Evolutionary conservation across 2,329 filamentous ascomycete species (phyloP).

Genomic region (Ophiostoma pallidulum): DNA sequence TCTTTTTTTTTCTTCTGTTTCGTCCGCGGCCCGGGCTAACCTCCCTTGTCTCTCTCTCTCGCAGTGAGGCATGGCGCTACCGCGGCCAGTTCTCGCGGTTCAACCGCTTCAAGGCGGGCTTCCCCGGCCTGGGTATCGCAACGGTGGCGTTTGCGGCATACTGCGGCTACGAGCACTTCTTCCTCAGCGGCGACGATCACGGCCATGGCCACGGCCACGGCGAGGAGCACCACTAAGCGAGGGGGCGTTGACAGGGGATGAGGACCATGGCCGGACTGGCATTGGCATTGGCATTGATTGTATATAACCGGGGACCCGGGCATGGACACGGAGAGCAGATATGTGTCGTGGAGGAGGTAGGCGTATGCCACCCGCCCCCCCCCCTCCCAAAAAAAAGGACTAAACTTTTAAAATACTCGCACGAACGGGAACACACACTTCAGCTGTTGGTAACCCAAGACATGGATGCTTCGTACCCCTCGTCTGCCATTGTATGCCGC

Average conservation of each 20-base stretch:
- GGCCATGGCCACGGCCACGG: slow-evolving; percentile 43
- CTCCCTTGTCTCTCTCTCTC: not conserved
- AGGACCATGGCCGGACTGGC: not conserved
- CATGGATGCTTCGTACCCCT: no score
- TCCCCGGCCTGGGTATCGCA: slow-evolving; percentile 88
- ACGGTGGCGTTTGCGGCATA: slow-evolving; percentile 85
- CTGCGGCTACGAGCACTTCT: slow-evolving; percentile 81
- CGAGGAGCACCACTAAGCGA: slow-evolving; percentile 45
- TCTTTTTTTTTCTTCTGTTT: no score
- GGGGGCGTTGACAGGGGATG: not conserved
- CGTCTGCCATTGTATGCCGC: no score
- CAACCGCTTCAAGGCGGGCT: slow-evolving; percentile 78
- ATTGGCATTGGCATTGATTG: not conserved
- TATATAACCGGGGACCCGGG: no score
- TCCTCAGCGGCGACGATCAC: slow-evolving; percentile 60
- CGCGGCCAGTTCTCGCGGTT: slow-evolving; percentile 75
- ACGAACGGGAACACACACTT: no score
- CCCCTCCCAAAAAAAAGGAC: no score
- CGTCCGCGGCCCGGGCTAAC: no score
- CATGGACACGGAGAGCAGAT: not conserved
- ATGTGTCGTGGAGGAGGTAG: no score
- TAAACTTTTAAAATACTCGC: no score
- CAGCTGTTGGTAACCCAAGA: no score
- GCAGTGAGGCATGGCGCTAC: slow-evolving; percentile 91
- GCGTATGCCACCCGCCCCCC: no score